phyloP scores from a whole-genome alignment of 2,329 filamentous ascomycete species.

The Monilinia laxa region DNA sequence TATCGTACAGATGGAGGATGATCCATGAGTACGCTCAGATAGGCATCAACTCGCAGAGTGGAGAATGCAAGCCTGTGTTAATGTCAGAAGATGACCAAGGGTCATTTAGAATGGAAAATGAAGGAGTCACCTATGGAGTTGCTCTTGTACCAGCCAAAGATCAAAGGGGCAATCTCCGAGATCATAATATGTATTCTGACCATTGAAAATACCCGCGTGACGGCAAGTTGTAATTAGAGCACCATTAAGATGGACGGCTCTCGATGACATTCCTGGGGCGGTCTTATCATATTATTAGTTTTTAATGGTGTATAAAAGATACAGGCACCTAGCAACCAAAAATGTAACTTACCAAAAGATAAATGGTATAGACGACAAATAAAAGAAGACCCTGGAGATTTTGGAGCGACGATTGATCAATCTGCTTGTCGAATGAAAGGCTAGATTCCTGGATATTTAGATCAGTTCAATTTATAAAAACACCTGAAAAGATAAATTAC shows the following conservation, averaged over 20 bases:
- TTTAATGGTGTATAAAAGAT: background rate
- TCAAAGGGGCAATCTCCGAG: conserved; percentile 17
- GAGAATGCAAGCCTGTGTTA: conserved; percentile 6
- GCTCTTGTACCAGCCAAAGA: conserved; percentile 12
- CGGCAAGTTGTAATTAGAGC: conserved; percentile 12
- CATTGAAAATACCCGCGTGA: conserved; percentile 15
- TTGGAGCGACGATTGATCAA: conserved; percentile 11
- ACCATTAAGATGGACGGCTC: conserved; percentile 17
- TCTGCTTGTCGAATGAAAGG: conserved; percentile 9
- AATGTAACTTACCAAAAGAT: background rate
- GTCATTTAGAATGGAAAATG: too few species aligned
- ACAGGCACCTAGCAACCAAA: too few species aligned
- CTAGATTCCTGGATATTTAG: background rate
- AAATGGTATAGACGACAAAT: conserved; percentile 14
- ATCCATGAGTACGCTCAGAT: conserved; percentile 15
- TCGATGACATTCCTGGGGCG: background rate
- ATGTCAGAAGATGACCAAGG: background rate
- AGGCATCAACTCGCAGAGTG: conserved; percentile 10
- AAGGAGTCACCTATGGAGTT: conserved; percentile 4
- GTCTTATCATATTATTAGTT: background rate
- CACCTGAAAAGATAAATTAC: background rate
- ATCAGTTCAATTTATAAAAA: background rate
- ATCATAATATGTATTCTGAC: conserved; percentile 20
- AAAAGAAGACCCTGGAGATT: conserved; percentile 14
- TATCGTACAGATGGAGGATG: conserved; percentile 16